phyloP scores from a whole-genome alignment of 768 basidiomycete genomes.

The Collybiopsis luxurians region DNA sequence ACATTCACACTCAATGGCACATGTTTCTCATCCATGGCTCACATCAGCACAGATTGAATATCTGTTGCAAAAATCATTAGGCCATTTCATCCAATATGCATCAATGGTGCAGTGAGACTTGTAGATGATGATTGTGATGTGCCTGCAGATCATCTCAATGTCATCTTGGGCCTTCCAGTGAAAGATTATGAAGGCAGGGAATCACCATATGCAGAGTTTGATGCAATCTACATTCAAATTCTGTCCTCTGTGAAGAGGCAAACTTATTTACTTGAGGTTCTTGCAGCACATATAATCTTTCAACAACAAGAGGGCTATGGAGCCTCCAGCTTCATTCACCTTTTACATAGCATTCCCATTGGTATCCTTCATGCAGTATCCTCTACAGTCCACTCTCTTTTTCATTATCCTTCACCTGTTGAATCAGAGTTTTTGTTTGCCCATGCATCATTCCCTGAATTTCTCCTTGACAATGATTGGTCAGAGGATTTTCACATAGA shows the following conservation, averaged over 20 bases:
- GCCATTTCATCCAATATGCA: too few relatives aligned
- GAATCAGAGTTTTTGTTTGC: too few relatives aligned
- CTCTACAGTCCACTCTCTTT: background rate
- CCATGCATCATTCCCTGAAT: too few relatives aligned
- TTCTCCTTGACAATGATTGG: too few relatives aligned
- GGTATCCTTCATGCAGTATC: background rate
- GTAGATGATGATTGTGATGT: too few relatives aligned
- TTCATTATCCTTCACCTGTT: background rate
- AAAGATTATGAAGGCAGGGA: background rate
- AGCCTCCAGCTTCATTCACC: background rate
- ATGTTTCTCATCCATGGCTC: too few relatives aligned
- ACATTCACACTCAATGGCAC: background rate
- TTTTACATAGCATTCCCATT: background rate
- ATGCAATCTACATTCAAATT: background rate
- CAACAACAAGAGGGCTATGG: background rate
- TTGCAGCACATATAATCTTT: background rate
- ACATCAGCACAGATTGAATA: too few relatives aligned
- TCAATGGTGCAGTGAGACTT: too few relatives aligned
- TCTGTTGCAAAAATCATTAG: too few relatives aligned
- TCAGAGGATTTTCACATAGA: too few relatives aligned
- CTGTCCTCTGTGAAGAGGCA: background rate
- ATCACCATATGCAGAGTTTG: background rate
- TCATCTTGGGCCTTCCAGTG: too few relatives aligned
- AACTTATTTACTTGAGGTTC: background rate
- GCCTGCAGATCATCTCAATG: too few relatives aligned